These are phyloP conservation scores for Eucalyptus sideroxylon DNA, from an alignment of 345 rosid genomes.

Conservation along the genomic window DNA sequence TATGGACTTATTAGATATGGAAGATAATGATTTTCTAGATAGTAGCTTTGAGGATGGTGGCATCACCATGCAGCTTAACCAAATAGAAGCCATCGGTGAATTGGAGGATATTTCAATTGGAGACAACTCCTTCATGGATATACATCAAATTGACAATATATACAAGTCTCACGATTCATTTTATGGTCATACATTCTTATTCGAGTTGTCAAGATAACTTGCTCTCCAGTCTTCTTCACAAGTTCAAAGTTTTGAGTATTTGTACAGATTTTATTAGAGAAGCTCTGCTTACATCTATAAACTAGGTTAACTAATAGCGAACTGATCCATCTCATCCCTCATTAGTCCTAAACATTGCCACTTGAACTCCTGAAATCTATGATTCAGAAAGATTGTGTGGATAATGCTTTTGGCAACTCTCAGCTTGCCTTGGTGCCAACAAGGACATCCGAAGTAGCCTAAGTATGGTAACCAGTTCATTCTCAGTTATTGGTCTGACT, in stretches of 20 bases:
- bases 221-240: neutral
- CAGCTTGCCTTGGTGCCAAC: neutral
- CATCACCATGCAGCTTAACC: neutral
- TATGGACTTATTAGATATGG: neutral
- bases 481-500: neutral
- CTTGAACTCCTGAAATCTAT: neutral
- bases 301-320: neutral
- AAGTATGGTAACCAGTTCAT: neutral
- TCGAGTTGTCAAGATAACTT: neutral
- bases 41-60: neutral
- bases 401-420: neutral
- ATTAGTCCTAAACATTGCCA: neutral
- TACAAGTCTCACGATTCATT: neutral
- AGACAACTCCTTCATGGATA: constrained; percentile 34
- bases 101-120: constrained; percentile 8
- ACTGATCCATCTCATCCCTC: neutral
- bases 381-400: neutral
- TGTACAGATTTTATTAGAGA: neutral
- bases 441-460: neutral
- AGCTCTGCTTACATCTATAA: neutral
- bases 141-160: constrained; percentile 11
- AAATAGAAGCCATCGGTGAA: neutral
- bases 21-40: constrained; percentile 1
- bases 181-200: neutral
- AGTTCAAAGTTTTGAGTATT: neutral